Base-by-base conservation (phyloP, 2,329 filamentous ascomycete species). In the Penicillium brevicompactum region DNA sequence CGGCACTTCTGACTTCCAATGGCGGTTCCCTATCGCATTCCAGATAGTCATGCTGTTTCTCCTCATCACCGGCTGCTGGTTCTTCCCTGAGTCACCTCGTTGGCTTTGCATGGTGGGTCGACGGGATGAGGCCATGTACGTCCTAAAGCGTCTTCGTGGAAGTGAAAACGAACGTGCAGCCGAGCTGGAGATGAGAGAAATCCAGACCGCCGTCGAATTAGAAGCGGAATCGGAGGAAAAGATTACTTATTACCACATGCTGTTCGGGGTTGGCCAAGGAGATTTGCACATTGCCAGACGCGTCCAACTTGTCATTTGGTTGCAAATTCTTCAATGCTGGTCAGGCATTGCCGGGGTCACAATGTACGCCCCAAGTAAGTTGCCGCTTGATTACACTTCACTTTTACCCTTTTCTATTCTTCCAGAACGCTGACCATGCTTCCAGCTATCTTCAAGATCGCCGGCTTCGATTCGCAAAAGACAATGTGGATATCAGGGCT, bases 291-390 rank as follows among this genome's bases (percentile, higher is more conserved):
- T 81, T 0, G 86, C 80, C 0, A 77, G 86, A 1, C 81, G 86
- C 14, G 84, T 87, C 0, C 84, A 88, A 61, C 78, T 89, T 1
- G 85, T 86, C 5, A 78, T 89, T 38, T 88, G 85, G 85, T 78
- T 89, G 6, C 85, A 88, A 70, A 85, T 88, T 44, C 78, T 88
- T 59, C 84, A 87, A 63, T 80, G 86, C 59, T 87, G 85, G 83
- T 79, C 84, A 32, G 84, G 86, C 0, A 88, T 88, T 53, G 84
- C 85, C 0, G 85, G 84, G 21, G 83, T 88, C 3, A 87, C 85
- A 0, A 79, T 88, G 22, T 83, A 69, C 69, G 58, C 55, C 64
- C 41, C 48, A 10, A 47, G 32, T 45, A 62, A 56, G 76, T 69
- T 59, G 69, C 18, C 18, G 18, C 18, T 18, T 18, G 1, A 18